A percentile compares a stretch with the other conserved stretches of the same genome.
These are phyloP conservation scores for Cutaneotrichosporon mucoides DNA, from an alignment of 1,284 basidiomycete genomes.

Conservation along the genomic window DNA sequence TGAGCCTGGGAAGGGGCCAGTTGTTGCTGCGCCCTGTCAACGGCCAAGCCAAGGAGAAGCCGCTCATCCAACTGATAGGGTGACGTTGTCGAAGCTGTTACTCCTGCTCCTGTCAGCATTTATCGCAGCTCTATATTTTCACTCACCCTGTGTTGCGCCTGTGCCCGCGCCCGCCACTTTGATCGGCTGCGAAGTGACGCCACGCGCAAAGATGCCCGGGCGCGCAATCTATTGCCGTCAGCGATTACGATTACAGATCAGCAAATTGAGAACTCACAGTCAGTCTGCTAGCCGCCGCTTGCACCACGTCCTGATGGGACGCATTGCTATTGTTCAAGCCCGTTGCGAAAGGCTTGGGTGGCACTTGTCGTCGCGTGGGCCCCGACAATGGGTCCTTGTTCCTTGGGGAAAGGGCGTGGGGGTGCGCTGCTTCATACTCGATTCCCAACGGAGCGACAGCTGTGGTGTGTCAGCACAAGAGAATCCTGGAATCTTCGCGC, in stretches of 20 bases:
- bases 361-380: too few species aligned
- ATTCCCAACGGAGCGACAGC: background rate
- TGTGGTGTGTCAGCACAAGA: background rate
- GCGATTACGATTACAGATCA: background rate
- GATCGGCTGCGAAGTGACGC: conserved; percentile 13
- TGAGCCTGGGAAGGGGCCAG: background rate
- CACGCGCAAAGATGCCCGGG: conserved; percentile 16
- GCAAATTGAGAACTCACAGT: background rate
- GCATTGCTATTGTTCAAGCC: too few species aligned
- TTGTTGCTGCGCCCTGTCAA: background rate
- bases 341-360: background rate
- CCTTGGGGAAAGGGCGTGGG: background rate
- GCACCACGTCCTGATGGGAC: background rate
- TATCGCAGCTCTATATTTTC: background rate
- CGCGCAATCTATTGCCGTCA: background rate
- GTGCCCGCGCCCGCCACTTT: background rate
- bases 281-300: background rate
- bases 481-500: too few species aligned
- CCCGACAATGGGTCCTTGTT: background rate
- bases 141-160: background rate
- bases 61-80: conserved; percentile 5
- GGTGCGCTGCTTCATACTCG: background rate
- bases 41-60: conserved; percentile 1
- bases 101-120: background rate
- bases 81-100: background rate